Evolutionary conservation across 1,139 yeast genomes (phyloP), one percentile per base, ranked within the genome.

Genomic region (Pichia sp.): DNA sequence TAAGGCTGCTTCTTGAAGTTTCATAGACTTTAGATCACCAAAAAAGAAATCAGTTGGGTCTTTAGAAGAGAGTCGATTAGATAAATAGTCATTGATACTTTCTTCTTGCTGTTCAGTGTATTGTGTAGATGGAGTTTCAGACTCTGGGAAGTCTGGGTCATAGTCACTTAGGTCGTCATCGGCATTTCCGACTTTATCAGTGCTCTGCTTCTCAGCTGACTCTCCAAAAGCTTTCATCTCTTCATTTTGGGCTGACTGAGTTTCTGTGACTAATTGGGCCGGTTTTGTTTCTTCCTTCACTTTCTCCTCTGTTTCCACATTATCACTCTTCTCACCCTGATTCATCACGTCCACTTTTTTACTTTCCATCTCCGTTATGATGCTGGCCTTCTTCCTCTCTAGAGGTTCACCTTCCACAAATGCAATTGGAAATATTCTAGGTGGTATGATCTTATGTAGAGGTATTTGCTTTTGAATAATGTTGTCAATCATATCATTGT

Each of bases 401-500:
- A 64, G 30, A 22, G 38, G 33, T 22, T 41, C 27, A 2, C 55
- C 61, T 16, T 45, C 51, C 11, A 59, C 43, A 11, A 51, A 47
- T 12, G 59, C 44, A 3, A 42, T 48, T 0, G 78, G 73, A 45
- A 68, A 72, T 6, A 67, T 52, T 8, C 55, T 42, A 0, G 84
- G 83, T 2, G 76, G 72, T 3, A 63, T 52, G 4, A 77, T 70
- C 38, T 64, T 67, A 24, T 65, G 56, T 3, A 67, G 50, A 37
- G 75, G 79, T 12, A 76, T 57, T 44, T 69, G 66, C 47, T 74
- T 75, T 36, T 69, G 64, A 1, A 74, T 60, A 17, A 75, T 64
- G 45, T 72, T 74, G 44, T 77, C 84, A 45, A 77, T 50, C 36
- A 70, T 60, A 38, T 75, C 83, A 39, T 72, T 78, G 48, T 72